Conservation (phyloP, 345 rosid species). For the Lagerstroemia speciosa region DNA sequence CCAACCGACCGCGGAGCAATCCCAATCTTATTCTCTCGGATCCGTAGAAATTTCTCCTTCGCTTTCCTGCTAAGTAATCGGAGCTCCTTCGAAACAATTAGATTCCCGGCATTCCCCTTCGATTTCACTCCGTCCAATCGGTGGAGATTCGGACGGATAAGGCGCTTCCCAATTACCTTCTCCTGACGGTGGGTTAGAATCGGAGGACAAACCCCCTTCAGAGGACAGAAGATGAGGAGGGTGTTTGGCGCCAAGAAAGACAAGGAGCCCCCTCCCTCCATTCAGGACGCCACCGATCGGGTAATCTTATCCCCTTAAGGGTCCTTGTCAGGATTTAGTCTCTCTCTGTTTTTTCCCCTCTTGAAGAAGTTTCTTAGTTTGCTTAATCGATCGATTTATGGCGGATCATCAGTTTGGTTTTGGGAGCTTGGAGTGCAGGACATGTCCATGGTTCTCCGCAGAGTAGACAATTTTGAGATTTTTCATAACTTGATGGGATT, state of each 20-base stretch:
- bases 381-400: background rate
- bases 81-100: background rate
- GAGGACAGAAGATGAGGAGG: constrained; percentile 54
- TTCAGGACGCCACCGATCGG: constrained; percentile 81
- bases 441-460: background rate
- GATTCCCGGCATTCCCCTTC: background rate
- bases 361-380: background rate
- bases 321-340: background rate
- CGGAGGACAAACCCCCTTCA: background rate
- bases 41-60: too few relatives aligned
- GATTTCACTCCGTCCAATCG: background rate
- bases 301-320: constrained; percentile 18
- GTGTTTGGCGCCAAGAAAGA: constrained; percentile 85
- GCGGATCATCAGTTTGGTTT: background rate
- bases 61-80: constrained; percentile 6
- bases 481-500: background rate
- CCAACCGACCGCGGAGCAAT: too few relatives aligned
- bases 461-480: background rate
- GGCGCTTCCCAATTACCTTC: background rate
- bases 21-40: too few relatives aligned
- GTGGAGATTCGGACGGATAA: background rate
- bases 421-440: background rate
- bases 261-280: constrained; percentile 86
- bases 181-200: background rate
- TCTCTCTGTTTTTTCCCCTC: too few relatives aligned